Percentiles rank a stretch among this genome's conserved stretches.
Evolutionary conservation across 2,329 filamentous ascomycete species (phyloP).

Genomic region (Diaporthe sp.): DNA sequence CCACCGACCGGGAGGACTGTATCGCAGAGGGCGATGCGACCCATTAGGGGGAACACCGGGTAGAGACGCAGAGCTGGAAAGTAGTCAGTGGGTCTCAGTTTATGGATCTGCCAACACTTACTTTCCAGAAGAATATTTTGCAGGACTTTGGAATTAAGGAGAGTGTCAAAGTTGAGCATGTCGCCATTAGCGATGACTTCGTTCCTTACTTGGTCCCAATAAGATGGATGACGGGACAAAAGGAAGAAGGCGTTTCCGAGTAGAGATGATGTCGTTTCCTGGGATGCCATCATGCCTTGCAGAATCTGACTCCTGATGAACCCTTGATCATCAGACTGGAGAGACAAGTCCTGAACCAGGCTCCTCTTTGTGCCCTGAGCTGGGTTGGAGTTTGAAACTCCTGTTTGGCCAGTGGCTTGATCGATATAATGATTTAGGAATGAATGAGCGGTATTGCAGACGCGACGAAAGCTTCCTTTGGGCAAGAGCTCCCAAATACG

Average conservation of each 20-base stretch:
- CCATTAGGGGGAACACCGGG: neutral
- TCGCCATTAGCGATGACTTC: neutral
- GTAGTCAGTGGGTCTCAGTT: neutral
- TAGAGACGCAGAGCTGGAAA: neutral
- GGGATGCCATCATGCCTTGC: neutral
- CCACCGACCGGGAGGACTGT: neutral
- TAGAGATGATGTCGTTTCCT: constrained; percentile 6
- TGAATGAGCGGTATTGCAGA: neutral
- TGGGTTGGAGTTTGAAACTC: neutral
- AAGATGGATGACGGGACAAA: neutral
- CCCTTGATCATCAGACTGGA: neutral
- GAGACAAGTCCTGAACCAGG: neutral
- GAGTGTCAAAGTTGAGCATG: neutral
- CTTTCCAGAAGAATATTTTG: neutral
- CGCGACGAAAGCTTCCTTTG: neutral
- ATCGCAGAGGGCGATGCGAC: neutral
- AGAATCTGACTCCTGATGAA: constrained; percentile 1
- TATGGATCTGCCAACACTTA: neutral
- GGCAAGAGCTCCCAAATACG: neutral
- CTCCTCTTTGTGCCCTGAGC: neutral
- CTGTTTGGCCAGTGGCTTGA: neutral
- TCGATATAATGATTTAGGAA: neutral
- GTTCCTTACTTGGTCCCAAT: neutral
- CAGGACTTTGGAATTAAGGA: neutral
- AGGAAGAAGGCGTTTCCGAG: neutral